These are phyloP conservation scores for Ambispora gerdemannii DNA, from an alignment of 192 early-diverging fungal genomes.

Conservation along the genomic window DNA sequence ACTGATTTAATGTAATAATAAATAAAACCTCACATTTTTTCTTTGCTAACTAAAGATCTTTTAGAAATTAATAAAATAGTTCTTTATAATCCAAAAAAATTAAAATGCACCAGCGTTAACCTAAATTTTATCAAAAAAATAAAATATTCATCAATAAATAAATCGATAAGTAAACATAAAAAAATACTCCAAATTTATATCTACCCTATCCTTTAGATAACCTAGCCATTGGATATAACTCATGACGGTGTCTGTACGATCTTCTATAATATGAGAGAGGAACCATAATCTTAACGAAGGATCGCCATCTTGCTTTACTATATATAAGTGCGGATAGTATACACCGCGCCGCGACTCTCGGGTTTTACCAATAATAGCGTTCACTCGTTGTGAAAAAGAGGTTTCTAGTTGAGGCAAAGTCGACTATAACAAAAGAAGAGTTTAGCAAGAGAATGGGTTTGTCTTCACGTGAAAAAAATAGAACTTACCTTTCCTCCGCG, in stretches of 20 bases:
- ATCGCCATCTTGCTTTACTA: slow-evolving; percentile 93
- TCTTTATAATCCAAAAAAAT: too few species aligned
- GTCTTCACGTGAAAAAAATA: background rate
- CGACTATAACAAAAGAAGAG: slow-evolving; percentile 41
- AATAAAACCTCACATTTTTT: too few species aligned
- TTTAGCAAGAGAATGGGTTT: too few species aligned
- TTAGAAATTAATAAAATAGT: too few species aligned
- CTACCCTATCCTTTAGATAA: slow-evolving; percentile 69
- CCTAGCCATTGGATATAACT: slow-evolving; percentile 76
- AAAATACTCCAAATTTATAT: background rate
- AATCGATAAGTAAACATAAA: background rate
- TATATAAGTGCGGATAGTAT: slow-evolving; percentile 71
- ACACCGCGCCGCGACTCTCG: slow-evolving; percentile 65
- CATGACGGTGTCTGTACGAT: slow-evolving; percentile 75
- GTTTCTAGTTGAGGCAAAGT: slow-evolving; percentile 66
- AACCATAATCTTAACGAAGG: slow-evolving; percentile 78
- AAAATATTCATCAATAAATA: background rate
- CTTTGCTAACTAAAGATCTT: too few species aligned
- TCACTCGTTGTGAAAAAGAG: slow-evolving; percentile 68
- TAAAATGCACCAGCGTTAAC: slow-evolving; percentile 5
- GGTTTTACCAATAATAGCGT: slow-evolving; percentile 72
- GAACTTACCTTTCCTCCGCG: slow-evolving; percentile 69
- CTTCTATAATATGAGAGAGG: slow-evolving; percentile 86
- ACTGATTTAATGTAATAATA: too few species aligned
- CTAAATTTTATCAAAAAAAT: background rate